Evolutionary conservation across 2,329 filamentous ascomycete genomes (phyloP), one percentile per base, ranked within the genome.

Genomic region (Colletotrichum tropicale): DNA sequence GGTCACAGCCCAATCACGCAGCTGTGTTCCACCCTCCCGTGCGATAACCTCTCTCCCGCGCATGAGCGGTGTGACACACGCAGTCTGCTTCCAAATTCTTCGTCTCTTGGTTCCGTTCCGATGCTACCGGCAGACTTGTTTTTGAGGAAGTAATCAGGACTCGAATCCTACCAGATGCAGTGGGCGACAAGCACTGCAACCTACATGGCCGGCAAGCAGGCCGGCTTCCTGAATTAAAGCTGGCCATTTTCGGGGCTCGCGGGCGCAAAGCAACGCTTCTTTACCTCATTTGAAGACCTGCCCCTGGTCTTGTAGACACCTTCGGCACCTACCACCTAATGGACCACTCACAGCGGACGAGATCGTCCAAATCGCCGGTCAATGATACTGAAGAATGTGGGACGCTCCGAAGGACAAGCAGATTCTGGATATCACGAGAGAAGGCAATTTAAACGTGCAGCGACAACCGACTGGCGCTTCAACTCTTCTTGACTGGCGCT

Each of bases 391-490:
- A 43, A 66, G 26, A 61, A 55, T 48, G 72, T 30, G 67, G 67
- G 60, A 24, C 67, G 5, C 5, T 13, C 36, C 18, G 36, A n/a
- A 32, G 61, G 26, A 24, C 5, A 55, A 32, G 24, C 60, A 66
- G 48, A 3, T 48, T 34, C 38, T 64, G 52, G 30, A 36, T 26
- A 30, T 61, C 38, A 71, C 52, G 38, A 61, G 72, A 71, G 18
- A 48, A 62, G 72, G 52, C 68, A 75, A 71, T 66, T 71, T 66
- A 71, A 62, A 71, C 36, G 38, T 66, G 68, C 67, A 55, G 61
- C 61, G 55, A 55, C 52, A 62, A 24, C 21, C 52, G 21, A 38
- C 24, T 56, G 15, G 61, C 68, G 30, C 34, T 66, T 69, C 72
- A 66, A 61, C 52, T 28, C 36, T 66, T 43, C 21, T 55, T 26